Percentiles rank a stretch among this genome's conserved stretches.
These are phyloP conservation scores for Nemania diffusa DNA, from an alignment of 2,329 filamentous ascomycete genomes.

Conservation along the genomic window DNA sequence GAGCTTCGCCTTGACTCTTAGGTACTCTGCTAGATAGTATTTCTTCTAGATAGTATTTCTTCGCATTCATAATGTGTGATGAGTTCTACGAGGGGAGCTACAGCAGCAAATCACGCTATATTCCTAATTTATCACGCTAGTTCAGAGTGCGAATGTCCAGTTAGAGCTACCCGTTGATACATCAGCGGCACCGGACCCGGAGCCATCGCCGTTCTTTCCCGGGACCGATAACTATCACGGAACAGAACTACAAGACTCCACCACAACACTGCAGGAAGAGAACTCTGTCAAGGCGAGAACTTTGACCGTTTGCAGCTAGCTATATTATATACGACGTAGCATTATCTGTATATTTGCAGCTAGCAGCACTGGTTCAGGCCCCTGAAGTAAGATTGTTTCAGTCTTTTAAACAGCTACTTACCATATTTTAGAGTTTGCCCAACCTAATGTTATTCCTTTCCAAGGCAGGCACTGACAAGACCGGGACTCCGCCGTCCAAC, in stretches of 20 bases:
- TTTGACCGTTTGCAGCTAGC: no score
- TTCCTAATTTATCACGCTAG: conserved; percentile 39
- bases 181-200: conserved; percentile 20
- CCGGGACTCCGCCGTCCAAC: no score
- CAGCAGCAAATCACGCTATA: conserved; percentile 42
- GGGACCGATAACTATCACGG: no score
- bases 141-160: conserved; percentile 28
- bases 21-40: neutral
- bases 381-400: neutral
- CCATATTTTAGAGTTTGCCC: no score
- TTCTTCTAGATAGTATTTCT: no score
- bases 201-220: conserved; percentile 37
- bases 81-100: conserved; percentile 34
- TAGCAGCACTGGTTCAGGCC: conserved; percentile 37
- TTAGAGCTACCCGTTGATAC: conserved; percentile 34
- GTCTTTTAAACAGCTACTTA: no score
- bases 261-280: no score
- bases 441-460: no score
- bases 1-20: neutral
- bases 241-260: no score
- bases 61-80: conserved; percentile 37
- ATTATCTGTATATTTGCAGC: conserved; percentile 47
- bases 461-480: no score
- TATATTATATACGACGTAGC: no score
- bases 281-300: no score